phyloP scores from a whole-genome alignment of 768 basidiomycete species.

The Leccinum aurantiacum region DNA sequence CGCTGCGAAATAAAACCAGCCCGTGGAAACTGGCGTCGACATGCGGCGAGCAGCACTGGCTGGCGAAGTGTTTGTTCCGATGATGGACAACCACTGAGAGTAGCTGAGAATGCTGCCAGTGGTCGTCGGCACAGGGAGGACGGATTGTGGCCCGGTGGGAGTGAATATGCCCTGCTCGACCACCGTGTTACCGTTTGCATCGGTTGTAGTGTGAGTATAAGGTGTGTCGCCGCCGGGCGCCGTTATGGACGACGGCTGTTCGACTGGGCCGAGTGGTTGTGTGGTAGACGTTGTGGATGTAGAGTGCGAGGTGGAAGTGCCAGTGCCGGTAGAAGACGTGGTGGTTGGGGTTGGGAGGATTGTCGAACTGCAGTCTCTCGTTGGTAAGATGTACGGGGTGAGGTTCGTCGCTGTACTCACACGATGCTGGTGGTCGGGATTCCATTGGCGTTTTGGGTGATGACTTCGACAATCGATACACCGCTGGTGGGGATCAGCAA shows the following conservation, averaged over 20 bases:
- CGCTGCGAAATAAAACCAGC: slow-evolving; percentile 30
- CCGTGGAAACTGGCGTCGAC: slow-evolving; percentile 19
- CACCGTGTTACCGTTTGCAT: slow-evolving; percentile 31
- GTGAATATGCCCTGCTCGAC: slow-evolving; percentile 29
- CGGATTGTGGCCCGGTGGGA: slow-evolving; percentile 31
- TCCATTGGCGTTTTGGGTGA: slow-evolving; percentile 42
- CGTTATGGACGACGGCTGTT: slow-evolving; percentile 43
- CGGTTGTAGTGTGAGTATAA: slow-evolving; percentile 49
- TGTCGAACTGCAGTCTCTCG: slow-evolving; percentile 10
- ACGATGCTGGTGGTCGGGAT: slow-evolving; percentile 42
- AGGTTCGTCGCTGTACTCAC: slow-evolving; percentile 32
- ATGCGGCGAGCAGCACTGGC: slow-evolving; percentile 27
- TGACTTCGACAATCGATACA: slow-evolving; percentile 49
- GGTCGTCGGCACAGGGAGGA: slow-evolving; percentile 26
- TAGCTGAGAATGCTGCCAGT: slow-evolving; percentile 31
- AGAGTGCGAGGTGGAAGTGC: slow-evolving; percentile 20
- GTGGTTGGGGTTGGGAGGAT: slow-evolving; percentile 12
- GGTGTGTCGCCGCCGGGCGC: slow-evolving; percentile 48
- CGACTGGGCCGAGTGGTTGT: slow-evolving; percentile 43
- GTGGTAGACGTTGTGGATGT: slow-evolving; percentile 22
- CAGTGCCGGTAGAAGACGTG: slow-evolving; percentile 15
- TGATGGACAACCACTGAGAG: slow-evolving; percentile 29
- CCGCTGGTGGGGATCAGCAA: slow-evolving; percentile 40
- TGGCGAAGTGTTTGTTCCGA: slow-evolving; percentile 33
- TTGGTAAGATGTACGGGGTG: slow-evolving; percentile 8